These are phyloP conservation scores for Stachybotrys chlorohalonatus DNA, from an alignment of 2,329 filamentous ascomycete species.

Conservation along the genomic window DNA sequence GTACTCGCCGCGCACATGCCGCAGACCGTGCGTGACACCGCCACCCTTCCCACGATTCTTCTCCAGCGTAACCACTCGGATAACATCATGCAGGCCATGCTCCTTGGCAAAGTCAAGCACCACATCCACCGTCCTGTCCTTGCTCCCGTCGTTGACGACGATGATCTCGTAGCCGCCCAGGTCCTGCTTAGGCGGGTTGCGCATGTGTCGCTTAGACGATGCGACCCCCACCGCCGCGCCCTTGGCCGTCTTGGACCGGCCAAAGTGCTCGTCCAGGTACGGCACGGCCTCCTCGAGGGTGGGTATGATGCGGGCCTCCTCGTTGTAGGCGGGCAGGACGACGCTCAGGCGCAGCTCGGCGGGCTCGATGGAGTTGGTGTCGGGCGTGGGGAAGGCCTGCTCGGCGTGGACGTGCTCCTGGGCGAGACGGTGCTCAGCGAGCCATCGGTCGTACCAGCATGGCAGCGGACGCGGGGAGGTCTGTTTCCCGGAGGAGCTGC, in stretches of 20 bases:
- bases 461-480: constrained; percentile 47
- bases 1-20: constrained; percentile 83
- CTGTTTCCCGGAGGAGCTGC: constrained; percentile 44
- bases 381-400: constrained; percentile 29
- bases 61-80: constrained; percentile 70
- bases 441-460: constrained; percentile 80
- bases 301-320: constrained; percentile 70
- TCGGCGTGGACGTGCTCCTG: constrained; percentile 26
- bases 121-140: constrained; percentile 69
- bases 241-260: constrained; percentile 29
- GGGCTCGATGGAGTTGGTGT: constrained; percentile 56
- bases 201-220: constrained; percentile 23
- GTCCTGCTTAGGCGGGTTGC: constrained; percentile 12
- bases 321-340: constrained; percentile 93
- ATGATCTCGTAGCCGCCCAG: constrained; percentile 79
- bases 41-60: constrained; percentile 91
- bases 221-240: constrained; percentile 9
- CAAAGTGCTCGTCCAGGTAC: constrained; percentile 73
- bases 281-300: constrained; percentile 88
- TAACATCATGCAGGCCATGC: constrained; percentile 64
- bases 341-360: constrained; percentile 82
- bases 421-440: constrained; percentile 47
- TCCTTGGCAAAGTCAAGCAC: constrained; percentile 72
- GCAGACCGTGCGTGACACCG: constrained; percentile 87
- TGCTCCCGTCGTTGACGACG: constrained; percentile 82